These are phyloP conservation scores for Agrocybe praecox DNA, from an alignment of 768 basidiomycete genomes.

Conservation along the genomic window DNA sequence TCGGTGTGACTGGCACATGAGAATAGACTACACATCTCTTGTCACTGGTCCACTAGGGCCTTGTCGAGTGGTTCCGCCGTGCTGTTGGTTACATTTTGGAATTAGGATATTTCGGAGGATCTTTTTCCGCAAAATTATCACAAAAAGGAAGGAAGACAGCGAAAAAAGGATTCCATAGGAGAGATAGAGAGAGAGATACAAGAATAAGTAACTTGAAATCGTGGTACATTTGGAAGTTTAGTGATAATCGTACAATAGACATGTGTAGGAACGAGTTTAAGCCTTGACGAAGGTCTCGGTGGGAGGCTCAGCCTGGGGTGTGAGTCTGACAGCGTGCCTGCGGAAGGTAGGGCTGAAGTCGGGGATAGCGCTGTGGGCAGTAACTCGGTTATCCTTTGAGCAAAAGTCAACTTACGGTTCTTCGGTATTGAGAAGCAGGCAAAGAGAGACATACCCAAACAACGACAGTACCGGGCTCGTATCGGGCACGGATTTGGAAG, in stretches of 20 bases:
- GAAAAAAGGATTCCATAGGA: too few relatives aligned
- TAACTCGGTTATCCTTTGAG: slow-evolving; percentile 47
- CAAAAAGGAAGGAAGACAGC: too few relatives aligned
- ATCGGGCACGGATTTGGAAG: slow-evolving; percentile 51
- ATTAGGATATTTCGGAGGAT: too few relatives aligned
- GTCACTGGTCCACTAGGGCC: too few relatives aligned
- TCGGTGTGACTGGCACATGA: background rate
- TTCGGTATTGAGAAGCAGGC: background rate
- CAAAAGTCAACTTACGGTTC: background rate
- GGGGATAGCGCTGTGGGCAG: slow-evolving; percentile 44
- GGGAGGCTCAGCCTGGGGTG: slow-evolving; percentile 50
- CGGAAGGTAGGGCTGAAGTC: slow-evolving; percentile 39
- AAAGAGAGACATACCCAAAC: slow-evolving; percentile 46
- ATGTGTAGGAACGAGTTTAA: background rate
- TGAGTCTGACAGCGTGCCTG: slow-evolving; percentile 49
- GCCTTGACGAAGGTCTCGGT: slow-evolving; percentile 14
- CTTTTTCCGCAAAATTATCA: too few relatives aligned
- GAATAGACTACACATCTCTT: background rate
- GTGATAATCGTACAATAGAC: too few relatives aligned
- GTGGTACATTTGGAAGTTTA: too few relatives aligned
- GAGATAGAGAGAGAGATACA: too few relatives aligned
- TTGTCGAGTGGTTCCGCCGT: too few relatives aligned
- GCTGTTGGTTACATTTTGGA: too few relatives aligned
- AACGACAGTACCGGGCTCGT: slow-evolving; percentile 55
- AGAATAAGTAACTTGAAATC: too few relatives aligned